Evolutionary conservation across 2,329 filamentous ascomycete genomes (phyloP), one percentile per base, ranked within the genome.

Genomic region (Calonectria hongkongensis): DNA sequence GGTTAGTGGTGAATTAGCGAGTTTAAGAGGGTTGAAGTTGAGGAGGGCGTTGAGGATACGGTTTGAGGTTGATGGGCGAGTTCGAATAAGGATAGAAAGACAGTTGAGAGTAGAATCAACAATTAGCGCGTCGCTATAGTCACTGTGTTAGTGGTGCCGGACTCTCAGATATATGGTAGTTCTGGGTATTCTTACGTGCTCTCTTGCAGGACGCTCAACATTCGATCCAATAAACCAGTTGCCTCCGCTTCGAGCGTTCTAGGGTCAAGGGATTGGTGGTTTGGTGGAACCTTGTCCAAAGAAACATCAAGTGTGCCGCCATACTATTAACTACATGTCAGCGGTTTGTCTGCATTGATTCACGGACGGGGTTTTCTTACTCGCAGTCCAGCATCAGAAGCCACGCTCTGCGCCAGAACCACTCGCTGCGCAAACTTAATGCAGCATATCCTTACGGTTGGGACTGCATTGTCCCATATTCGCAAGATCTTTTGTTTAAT

Each of bases 401-500:
- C 95, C n/a, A 93, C 92, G 13, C 95, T 98, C 84, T 99, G 96
- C 21, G 95, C 94, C 76, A 98, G 90, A 54, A 99, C 94, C 54
- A 98, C 95, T 75, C 95, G 92, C 86, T 99, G 96, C 45, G 95
- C 93, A 84, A 99, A 99, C 85, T 99, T 99, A 89, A 98, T 93
- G 86, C 97, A 98, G 88, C 95, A 98, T 83, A 98, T 93, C 79
- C 93, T 93, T 75, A 98, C 91, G 3, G 95, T 93, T 15, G 93
- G 89, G 16, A 91, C 87, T 21, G 94, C 93, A 51, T 88, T 90
- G 79, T 98, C 96, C 96, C 97, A 98, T 80, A 97, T 92, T 72
- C 91, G 92, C 73, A 99, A 85, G 77, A 99, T 97, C 79, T 93
- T 94, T 68, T 94, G 92, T 87, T 99, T 99, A 85, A 98, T 96